These are phyloP conservation scores for Fomitopsis betulina DNA, from an alignment of 1,284 basidiomycete genomes.

Conservation along the genomic window DNA sequence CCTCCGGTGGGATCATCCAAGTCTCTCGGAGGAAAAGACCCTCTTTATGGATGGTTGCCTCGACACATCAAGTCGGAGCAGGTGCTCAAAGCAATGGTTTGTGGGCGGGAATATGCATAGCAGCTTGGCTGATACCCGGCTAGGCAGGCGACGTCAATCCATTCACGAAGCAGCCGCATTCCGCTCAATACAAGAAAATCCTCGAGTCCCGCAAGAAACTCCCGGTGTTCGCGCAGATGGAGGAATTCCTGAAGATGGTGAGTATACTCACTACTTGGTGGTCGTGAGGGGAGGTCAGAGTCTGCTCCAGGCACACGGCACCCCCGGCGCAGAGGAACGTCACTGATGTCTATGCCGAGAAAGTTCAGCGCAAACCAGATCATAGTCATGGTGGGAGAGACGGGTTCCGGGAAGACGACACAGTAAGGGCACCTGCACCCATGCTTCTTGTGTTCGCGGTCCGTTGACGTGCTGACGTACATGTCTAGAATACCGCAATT, in stretches of 20 bases:
- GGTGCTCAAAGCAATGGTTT: slow-evolving; percentile 29
- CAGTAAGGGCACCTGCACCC: slow-evolving; percentile 58
- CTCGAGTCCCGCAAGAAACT: slow-evolving; percentile 82
- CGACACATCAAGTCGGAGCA: slow-evolving; percentile 40
- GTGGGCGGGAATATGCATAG: slow-evolving; percentile 28
- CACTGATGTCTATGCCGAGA: slow-evolving; percentile 29
- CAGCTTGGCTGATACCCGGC: background rate
- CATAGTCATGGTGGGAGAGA: slow-evolving; percentile 96
- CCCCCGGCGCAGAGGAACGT: slow-evolving; percentile 18
- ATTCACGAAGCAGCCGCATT: slow-evolving; percentile 80
- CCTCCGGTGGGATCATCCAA: slow-evolving; percentile 15
- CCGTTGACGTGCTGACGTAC: background rate
- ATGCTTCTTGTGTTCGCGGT: slow-evolving; percentile 11
- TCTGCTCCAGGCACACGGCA: slow-evolving; percentile 22
- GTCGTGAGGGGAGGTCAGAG: slow-evolving; percentile 34
- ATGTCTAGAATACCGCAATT: slow-evolving; percentile 83
- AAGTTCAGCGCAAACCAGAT: slow-evolving; percentile 87
- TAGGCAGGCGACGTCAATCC: slow-evolving; percentile 86
- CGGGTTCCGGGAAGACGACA: slow-evolving; percentile 97
- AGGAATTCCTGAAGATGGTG: slow-evolving; percentile 77
- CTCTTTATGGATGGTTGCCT: slow-evolving; percentile 56
- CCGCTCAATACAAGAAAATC: slow-evolving; percentile 84
- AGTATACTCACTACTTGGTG: background rate
- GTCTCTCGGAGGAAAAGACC: slow-evolving; percentile 22
- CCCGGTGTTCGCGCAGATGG: slow-evolving; percentile 93